These are phyloP conservation scores for Kluyveromyces aestuarii DNA, from an alignment of 805 yeast species.

Conservation along the genomic window DNA sequence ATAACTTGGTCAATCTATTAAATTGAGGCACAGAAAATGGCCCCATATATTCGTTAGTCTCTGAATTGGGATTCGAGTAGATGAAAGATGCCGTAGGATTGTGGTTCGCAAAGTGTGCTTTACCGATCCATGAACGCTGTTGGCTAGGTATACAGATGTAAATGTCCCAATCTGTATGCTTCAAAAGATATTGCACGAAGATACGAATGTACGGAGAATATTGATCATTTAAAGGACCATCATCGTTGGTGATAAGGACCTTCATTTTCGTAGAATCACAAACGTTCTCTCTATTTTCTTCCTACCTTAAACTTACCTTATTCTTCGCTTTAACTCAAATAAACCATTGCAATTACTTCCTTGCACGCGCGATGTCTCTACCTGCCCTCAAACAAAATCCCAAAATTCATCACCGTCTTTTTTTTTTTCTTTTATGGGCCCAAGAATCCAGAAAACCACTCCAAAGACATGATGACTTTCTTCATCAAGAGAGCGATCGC, in stretches of 20 bases:
- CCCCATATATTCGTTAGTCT: constrained; percentile 51
- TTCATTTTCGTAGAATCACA: constrained; percentile 29
- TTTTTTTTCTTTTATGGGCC: too few species aligned
- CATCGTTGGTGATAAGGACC: constrained; percentile 76
- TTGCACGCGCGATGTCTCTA: too few species aligned
- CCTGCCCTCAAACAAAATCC: too few species aligned
- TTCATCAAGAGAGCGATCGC: too few species aligned
- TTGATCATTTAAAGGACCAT: constrained; percentile 80
- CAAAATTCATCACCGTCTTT: too few species aligned
- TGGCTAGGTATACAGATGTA: constrained; percentile 74
- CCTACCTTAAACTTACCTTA: not conserved
- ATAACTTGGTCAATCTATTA: constrained; percentile 31
- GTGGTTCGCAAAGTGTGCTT: constrained; percentile 86
- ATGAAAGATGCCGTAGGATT: constrained; percentile 51
- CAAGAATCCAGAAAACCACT: too few species aligned
- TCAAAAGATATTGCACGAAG: constrained; percentile 58
- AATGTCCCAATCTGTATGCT: constrained; percentile 72
- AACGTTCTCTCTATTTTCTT: not conserved
- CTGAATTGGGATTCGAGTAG: constrained; percentile 41
- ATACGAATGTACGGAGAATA: constrained; percentile 81
- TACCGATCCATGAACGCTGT: constrained; percentile 94
- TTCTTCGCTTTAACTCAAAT: not conserved
- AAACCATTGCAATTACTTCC: not conserved
- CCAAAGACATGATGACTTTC: too few species aligned
- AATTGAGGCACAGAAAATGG: constrained; percentile 51